phyloP scores from a whole-genome alignment of 208 protist genomes.

The Leishmania guyanensis region DNA sequence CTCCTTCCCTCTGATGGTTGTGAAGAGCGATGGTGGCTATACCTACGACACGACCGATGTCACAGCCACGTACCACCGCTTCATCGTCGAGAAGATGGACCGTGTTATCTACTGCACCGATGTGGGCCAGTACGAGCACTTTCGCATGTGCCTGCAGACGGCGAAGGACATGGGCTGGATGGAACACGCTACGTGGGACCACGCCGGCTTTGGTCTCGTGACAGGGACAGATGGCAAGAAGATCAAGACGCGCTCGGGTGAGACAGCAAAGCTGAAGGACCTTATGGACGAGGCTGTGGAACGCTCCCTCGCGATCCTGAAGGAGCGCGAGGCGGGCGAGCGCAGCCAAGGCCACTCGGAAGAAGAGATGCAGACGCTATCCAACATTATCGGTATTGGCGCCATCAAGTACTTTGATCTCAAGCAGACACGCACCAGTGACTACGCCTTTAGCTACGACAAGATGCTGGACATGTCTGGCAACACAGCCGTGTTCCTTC shows the following conservation, averaged over 20 bases:
- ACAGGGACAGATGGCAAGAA: constrained; percentile 93
- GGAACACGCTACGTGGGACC: constrained; percentile 83
- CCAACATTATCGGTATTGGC: constrained; percentile 93
- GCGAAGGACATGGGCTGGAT: constrained; percentile 92
- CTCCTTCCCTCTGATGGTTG: constrained; percentile 93
- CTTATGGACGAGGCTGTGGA: constrained; percentile 95
- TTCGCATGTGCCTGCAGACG: constrained; percentile 87
- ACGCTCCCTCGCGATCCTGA: constrained; percentile 80
- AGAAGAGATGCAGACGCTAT: constrained; percentile 80
- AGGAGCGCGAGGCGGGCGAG: constrained; percentile 81
- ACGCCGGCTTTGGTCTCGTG: constrained; percentile 95
- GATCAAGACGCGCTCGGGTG: constrained; percentile 96
- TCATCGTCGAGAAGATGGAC: constrained; percentile 85
- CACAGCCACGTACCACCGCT: constrained; percentile 90
- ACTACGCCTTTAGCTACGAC: constrained; percentile 97
- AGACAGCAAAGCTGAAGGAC: constrained; percentile 95
- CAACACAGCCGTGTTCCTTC: constrained; percentile 97
- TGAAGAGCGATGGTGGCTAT: constrained; percentile 96
- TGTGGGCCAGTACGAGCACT: constrained; percentile 95
- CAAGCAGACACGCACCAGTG: constrained; percentile 90
- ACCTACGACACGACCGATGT: constrained; percentile 96
- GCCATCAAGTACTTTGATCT: constrained; percentile 98
- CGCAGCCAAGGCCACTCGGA: constrained; percentile 79
- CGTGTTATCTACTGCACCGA: constrained; percentile 96
- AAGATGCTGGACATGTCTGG: constrained; percentile 96